Percentiles rank a stretch among this genome's conserved stretches.
These are phyloP conservation scores for Sporothrix brunneoviolacea DNA, from an alignment of 2,329 filamentous ascomycete species.

Conservation along the genomic window DNA sequence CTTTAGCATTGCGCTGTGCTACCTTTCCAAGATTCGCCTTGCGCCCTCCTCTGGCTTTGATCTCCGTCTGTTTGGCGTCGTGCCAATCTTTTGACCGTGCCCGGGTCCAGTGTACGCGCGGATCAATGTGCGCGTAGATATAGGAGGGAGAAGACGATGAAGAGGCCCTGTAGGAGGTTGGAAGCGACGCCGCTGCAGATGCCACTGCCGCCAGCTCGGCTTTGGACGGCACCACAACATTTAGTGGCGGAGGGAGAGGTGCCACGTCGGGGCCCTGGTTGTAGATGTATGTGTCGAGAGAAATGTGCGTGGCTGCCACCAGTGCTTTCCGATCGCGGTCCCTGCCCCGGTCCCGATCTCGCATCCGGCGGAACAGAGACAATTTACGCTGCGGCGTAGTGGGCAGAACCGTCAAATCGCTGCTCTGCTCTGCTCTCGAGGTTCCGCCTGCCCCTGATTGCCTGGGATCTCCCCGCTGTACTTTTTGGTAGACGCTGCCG, in stretches of 20 bases:
- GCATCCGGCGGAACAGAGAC: background rate
- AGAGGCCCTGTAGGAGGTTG: background rate
- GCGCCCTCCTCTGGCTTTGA: slow-evolving; percentile 39
- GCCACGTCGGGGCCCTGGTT: slow-evolving; percentile 19
- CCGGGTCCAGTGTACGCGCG: slow-evolving; percentile 41
- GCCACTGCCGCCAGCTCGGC: slow-evolving; percentile 4
- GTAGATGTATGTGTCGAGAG: slow-evolving; percentile 25
- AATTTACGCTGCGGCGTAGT: background rate
- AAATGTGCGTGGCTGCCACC: background rate
- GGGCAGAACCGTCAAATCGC: background rate
- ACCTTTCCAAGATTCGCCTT: slow-evolving; percentile 47
- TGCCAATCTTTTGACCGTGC: slow-evolving; percentile 40
- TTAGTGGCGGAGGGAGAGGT: slow-evolving; percentile 18
- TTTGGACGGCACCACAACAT: slow-evolving; percentile 15
- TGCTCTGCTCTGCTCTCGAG: no score
- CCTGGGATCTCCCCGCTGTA: no score
- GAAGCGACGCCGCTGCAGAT: background rate
- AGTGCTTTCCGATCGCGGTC: background rate
- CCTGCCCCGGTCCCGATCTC: background rate
- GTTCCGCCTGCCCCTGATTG: no score
- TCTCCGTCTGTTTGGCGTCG: slow-evolving; percentile 42
- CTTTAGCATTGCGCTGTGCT: slow-evolving; percentile 30
- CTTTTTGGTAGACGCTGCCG: no score
- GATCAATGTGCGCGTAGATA: slow-evolving; percentile 42
- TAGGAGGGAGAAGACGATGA: background rate